phyloP scores from a whole-genome alignment of 2,329 filamentous ascomycete species.

The Curvularia sp. region DNA sequence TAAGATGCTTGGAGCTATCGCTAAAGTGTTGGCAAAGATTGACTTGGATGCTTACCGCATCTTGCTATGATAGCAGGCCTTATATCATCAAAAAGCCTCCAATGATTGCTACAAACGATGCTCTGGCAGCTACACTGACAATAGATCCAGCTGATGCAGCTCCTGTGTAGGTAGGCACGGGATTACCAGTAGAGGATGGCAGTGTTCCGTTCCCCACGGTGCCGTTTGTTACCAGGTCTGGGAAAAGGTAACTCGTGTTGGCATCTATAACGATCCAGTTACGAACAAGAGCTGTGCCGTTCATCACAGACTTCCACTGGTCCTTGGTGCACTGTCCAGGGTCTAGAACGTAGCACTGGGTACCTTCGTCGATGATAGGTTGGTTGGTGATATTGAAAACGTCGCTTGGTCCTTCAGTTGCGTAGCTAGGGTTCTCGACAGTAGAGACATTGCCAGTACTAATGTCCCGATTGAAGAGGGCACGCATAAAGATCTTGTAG shows the following conservation, averaged over 20 bases:
- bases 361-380: constrained; percentile 50
- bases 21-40: background rate
- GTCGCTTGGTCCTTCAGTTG: constrained; percentile 44
- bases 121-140: constrained; percentile 13
- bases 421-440: constrained; percentile 49
- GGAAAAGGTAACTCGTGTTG: constrained; percentile 42
- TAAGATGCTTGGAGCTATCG: background rate
- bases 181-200: background rate
- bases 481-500: constrained; percentile 61
- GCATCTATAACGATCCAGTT: constrained; percentile 47
- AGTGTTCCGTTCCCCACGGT: constrained; percentile 20
- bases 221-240: constrained; percentile 30
- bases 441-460: constrained; percentile 60
- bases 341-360: constrained; percentile 46
- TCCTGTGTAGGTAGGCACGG: constrained; percentile 10
- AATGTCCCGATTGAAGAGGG: constrained; percentile 60
- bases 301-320: constrained; percentile 44
- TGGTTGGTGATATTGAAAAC: constrained; percentile 57
- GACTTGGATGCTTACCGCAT: background rate
- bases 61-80: background rate
- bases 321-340: constrained; percentile 38
- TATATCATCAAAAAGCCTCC: constrained; percentile 23
- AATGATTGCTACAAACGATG: constrained; percentile 15
- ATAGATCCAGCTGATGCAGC: constrained; percentile 16
- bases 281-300: constrained; percentile 39